phyloP scores from a whole-genome alignment of 805 yeast genomes.

The Saccharomycopsis synnaedendra region DNA sequence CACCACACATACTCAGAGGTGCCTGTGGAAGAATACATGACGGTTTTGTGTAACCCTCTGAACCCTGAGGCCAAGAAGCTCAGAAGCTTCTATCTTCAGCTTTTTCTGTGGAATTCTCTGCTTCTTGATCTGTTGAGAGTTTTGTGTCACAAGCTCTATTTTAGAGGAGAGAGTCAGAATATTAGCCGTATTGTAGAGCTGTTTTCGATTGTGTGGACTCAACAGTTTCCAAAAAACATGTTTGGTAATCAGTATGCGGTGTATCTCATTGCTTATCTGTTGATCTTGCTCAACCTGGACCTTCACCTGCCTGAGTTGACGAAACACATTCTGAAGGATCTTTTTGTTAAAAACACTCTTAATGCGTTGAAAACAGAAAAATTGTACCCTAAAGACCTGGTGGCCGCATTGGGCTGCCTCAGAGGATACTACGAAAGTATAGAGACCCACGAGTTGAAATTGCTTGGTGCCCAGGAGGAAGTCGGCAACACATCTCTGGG shows the following conservation, averaged over 20 bases:
- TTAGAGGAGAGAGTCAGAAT: conserved; percentile 97
- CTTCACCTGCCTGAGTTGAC: conserved; percentile 32
- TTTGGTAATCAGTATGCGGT: conserved; percentile 41
- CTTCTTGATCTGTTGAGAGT: conserved; percentile 40
- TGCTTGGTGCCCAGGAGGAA: conserved; percentile 3
- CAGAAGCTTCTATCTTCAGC: conserved; percentile 11
- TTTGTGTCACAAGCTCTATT: conserved; percentile 69
- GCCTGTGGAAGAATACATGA: conserved; percentile 16
- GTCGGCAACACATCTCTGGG: background rate
- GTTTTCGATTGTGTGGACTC: conserved; percentile 14
- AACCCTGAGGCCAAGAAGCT: conserved; percentile 14
- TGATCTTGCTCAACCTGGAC: conserved; percentile 44
- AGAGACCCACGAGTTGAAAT: conserved; percentile 11
- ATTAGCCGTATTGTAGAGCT: conserved; percentile 81
- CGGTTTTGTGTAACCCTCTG: conserved; percentile 12
- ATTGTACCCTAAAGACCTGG: conserved; percentile 14
- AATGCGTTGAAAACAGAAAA: conserved; percentile 21
- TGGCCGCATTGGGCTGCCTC: conserved; percentile 12
- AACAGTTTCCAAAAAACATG: conserved; percentile 17
- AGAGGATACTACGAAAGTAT: conserved; percentile 15
- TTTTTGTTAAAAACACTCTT: conserved; percentile 24
- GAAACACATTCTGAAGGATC: conserved; percentile 22
- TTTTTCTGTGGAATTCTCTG: conserved; percentile 9
- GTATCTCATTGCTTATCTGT: conserved; percentile 39
- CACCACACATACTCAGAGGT: conserved; percentile 7